phyloP scores from a whole-genome alignment of 2,329 filamentous ascomycete species.

The Lasiodiplodia sp. region DNA sequence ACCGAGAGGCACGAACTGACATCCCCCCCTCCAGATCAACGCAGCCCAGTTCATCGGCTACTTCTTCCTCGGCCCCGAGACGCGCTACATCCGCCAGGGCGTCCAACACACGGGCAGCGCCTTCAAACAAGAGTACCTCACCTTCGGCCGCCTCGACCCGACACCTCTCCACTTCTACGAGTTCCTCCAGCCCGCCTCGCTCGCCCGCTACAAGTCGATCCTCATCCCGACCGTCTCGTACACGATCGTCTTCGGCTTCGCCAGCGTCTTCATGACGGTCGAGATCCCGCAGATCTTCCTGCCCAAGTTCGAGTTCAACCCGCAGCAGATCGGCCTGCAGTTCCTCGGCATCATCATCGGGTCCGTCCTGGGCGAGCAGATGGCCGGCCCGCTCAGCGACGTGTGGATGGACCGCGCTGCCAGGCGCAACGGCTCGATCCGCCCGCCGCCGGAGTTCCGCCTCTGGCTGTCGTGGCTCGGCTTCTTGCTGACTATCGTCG shows the following conservation, averaged over 20 bases:
- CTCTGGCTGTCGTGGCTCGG: constrained; percentile 66
- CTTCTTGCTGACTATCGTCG: constrained; percentile 58
- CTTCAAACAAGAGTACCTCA: constrained; percentile 54
- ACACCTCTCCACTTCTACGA: constrained; percentile 57
- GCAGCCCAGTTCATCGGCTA: constrained; percentile 64
- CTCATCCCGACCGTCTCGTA: constrained; percentile 61
- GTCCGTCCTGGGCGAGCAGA: constrained; percentile 64
- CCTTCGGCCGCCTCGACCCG: constrained; percentile 59
- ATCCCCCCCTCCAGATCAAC: constrained; percentile 53
- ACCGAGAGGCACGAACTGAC: background rate
- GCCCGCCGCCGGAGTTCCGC: constrained; percentile 59
- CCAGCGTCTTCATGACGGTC: constrained; percentile 61
- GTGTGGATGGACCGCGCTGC: constrained; percentile 58
- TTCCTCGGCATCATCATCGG: constrained; percentile 65
- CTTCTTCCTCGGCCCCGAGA: constrained; percentile 63
- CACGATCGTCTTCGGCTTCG: constrained; percentile 65
- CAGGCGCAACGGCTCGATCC: constrained; percentile 40
- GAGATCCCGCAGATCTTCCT: constrained; percentile 67
- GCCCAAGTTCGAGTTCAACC: constrained; percentile 63
- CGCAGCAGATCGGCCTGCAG: constrained; percentile 65
- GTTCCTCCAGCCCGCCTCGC: constrained; percentile 60
- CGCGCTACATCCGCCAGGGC: constrained; percentile 58
- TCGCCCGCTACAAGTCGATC: constrained; percentile 57
- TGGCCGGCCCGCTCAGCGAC: constrained; percentile 63
- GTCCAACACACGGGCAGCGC: constrained; percentile 44